Conservation (phyloP, 345 rosid genomes). For the Linum lewisii region DNA sequence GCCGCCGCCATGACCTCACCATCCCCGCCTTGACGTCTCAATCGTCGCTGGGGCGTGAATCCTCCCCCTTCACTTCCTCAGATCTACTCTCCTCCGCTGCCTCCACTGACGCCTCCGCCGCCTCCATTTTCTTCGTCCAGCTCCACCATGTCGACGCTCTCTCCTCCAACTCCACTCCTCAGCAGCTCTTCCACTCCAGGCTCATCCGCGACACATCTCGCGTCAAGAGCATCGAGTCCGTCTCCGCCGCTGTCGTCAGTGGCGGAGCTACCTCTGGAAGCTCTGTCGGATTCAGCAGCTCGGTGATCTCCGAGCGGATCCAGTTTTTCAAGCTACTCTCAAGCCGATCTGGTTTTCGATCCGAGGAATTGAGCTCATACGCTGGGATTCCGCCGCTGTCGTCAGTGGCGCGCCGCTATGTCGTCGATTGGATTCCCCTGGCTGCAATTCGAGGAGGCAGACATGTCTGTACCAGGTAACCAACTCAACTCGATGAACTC, state of each 20-base stretch:
- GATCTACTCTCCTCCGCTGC: constrained; percentile 4
- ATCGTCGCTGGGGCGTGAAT: no score
- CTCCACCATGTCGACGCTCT: constrained; percentile 78
- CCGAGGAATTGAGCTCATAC: constrained; percentile 62
- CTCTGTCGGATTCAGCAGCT: constrained; percentile 19
- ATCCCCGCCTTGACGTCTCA: no score
- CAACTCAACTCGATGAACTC: constrained; percentile 63
- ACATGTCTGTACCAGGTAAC: constrained; percentile 73
- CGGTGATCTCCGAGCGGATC: constrained; percentile 76
- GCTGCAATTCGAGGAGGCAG: constrained; percentile 32
- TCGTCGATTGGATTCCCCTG: constrained; percentile 14
- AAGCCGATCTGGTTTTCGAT: constrained; percentile 74
- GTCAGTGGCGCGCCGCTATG: constrained; percentile 33
- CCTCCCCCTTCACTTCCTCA: no score
- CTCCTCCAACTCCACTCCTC: constrained; percentile 38
- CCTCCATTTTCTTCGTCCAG: constrained; percentile 30
- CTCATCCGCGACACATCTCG: constrained; percentile 67
- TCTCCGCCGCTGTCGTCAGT: constrained; percentile 5
- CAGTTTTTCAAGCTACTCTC: constrained; percentile 96
- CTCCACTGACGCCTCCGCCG: constrained; percentile 10
- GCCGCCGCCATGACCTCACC: no score
- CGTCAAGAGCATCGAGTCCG: constrained; percentile 30
- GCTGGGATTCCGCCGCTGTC: constrained; percentile 43
- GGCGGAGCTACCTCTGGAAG: background rate
- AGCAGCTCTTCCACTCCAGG: constrained; percentile 55